A percentile compares a stretch with the other conserved stretches of the same genome.
phyloP scores from a whole-genome alignment of 2,329 filamentous ascomycete genomes.

The Septoria linicola region DNA sequence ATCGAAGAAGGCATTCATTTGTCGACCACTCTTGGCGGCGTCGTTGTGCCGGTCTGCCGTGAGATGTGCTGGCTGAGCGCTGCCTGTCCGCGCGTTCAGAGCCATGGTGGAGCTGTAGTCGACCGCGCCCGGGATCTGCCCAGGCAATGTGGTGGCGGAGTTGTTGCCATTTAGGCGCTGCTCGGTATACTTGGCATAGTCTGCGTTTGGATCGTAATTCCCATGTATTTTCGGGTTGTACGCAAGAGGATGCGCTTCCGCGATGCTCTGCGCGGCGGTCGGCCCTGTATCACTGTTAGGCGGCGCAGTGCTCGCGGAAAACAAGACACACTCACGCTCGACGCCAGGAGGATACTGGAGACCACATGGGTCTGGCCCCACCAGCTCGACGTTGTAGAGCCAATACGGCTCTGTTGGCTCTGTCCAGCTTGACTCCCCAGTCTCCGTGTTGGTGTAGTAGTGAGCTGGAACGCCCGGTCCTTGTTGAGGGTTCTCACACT shows the following conservation, averaged over 20 bases:
- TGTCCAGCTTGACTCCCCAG: constrained; percentile 29
- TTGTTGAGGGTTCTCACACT: constrained; percentile 18
- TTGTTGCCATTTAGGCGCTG: constrained; percentile 36
- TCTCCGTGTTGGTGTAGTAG: constrained; percentile 34
- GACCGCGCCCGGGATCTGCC: constrained; percentile 35
- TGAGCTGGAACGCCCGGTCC: constrained; percentile 18
- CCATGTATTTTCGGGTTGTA: constrained; percentile 97
- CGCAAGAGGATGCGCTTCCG: constrained; percentile 45
- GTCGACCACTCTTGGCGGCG: constrained; percentile 79
- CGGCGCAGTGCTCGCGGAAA: neutral
- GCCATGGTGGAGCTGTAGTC: constrained; percentile 66
- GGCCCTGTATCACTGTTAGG: neutral
- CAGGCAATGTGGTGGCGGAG: constrained; percentile 29
- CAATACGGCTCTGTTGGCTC: constrained; percentile 37
- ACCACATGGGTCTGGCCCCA: constrained; percentile 24
- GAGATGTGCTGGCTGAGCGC: constrained; percentile 68
- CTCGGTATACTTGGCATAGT: constrained; percentile 65
- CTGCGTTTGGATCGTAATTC: constrained; percentile 92
- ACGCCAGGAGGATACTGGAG: constrained; percentile 6
- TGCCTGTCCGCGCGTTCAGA: constrained; percentile 91
- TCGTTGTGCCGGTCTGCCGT: constrained; percentile 77
- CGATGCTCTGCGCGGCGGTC: neutral
- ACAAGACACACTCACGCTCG: constrained; percentile 3
- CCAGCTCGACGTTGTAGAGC: constrained; percentile 30
- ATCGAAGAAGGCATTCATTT: constrained; percentile 94